Evolutionary conservation across 1,139 yeast species (phyloP).

Genomic region (Yamadazyma trypodendri): DNA sequence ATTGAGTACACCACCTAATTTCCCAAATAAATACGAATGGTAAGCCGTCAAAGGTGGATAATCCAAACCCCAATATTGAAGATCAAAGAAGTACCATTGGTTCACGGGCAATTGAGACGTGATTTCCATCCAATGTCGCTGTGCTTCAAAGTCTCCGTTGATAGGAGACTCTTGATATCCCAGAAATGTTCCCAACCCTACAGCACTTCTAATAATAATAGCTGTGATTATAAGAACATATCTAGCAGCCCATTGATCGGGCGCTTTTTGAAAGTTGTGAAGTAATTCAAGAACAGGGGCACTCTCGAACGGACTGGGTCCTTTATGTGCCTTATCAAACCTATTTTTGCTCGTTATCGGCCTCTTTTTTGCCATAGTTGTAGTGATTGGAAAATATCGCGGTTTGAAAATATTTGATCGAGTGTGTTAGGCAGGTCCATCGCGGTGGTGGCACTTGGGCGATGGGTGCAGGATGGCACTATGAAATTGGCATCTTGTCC

Average conservation of each 20-base stretch:
- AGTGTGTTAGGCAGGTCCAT: no score
- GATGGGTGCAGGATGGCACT: no score
- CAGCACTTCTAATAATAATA: conserved; percentile 74
- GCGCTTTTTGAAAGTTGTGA: conserved; percentile 52
- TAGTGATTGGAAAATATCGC: no score
- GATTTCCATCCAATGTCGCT: conserved; percentile 96
- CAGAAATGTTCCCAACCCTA: conserved; percentile 86
- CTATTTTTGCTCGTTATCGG: conserved; percentile 4
- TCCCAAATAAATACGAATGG: conserved; percentile 82
- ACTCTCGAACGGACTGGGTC: conserved; percentile 21
- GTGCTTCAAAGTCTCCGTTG: conserved; percentile 97
- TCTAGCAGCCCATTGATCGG: conserved; percentile 87
- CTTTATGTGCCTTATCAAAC: conserved; percentile 4
- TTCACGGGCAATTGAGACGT: conserved; percentile 72
- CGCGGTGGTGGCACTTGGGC: no score
- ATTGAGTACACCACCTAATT: conserved; percentile 62
- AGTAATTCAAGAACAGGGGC: conserved; percentile 43
- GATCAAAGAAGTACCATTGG: conserved; percentile 86
- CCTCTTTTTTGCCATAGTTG: conserved; percentile 9
- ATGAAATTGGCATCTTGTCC: conserved; percentile 50
- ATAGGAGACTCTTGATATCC: conserved; percentile 71
- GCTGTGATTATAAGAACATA: conserved; percentile 76
- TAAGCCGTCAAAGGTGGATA: conserved; percentile 97
- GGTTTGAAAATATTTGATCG: neutral
- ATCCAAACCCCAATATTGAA: conserved; percentile 94